Evolutionary conservation across 2,329 filamentous ascomycete genomes (phyloP).

Genomic region (Penicillium sp.): DNA sequence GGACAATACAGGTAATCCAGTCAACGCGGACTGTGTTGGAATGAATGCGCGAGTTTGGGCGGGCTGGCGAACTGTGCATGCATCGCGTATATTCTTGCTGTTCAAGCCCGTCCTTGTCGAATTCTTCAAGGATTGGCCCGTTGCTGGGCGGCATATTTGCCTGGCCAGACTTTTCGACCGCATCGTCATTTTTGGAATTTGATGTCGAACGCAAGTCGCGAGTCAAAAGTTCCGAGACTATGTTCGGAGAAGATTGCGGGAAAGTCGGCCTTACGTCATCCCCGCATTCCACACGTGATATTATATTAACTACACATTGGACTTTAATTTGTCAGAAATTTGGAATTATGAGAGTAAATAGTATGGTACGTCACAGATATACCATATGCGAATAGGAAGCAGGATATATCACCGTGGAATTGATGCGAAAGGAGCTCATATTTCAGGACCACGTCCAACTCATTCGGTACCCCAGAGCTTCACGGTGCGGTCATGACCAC

Average conservation of each 20-base stretch:
- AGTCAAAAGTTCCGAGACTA: not conserved
- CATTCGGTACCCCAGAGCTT: conserved; percentile 95
- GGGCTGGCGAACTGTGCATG: conserved; percentile 17
- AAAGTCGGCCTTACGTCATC: conserved; percentile 24
- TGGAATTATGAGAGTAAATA: not conserved
- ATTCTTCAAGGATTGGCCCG: not conserved
- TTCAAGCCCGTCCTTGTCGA: conserved; percentile 7
- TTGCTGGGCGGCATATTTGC: conserved; percentile 4
- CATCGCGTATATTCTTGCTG: conserved; percentile 7
- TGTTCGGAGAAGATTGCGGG: not conserved
- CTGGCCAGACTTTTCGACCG: conserved; percentile 12
- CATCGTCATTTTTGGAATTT: conserved; percentile 12
- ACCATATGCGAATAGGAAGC: not conserved
- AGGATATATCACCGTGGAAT: not conserved
- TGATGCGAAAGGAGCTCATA: not conserved
- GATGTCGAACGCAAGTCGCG: not conserved
- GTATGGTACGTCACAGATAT: not conserved
- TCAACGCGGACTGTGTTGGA: not conserved
- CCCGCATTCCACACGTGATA: conserved; percentile 20
- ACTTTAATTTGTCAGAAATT: not conserved
- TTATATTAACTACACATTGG: not conserved
- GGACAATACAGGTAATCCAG: not conserved
- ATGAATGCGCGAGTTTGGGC: not conserved
- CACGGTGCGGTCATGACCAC: conserved; percentile 89
- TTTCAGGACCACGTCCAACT: not conserved